phyloP scores from a whole-genome alignment of 2,329 filamentous ascomycete species.

The Aquanectria penicillioides region DNA sequence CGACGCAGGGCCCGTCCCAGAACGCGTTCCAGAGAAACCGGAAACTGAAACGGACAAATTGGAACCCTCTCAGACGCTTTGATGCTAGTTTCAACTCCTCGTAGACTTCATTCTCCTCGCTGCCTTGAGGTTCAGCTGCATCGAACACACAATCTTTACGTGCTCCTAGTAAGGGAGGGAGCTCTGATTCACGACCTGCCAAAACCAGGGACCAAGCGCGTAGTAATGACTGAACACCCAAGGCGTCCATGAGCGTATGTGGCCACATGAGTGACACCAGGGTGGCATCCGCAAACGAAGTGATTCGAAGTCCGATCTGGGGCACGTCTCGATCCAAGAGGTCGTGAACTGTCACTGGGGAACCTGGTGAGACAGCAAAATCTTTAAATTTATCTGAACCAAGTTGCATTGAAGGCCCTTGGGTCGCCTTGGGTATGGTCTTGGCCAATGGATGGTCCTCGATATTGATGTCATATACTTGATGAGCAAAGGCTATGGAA shows the following conservation, averaged over 20 bases:
- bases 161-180: slow-evolving; percentile 38
- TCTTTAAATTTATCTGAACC: neutral
- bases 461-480: neutral
- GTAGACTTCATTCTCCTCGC: slow-evolving; percentile 17
- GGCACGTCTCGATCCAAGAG: slow-evolving; percentile 54
- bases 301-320: slow-evolving; percentile 57
- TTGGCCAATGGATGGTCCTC: neutral
- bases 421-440: neutral
- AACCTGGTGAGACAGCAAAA: neutral
- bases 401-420: neutral
- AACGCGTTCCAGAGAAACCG: slow-evolving; percentile 46
- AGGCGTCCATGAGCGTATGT: slow-evolving; percentile 58
- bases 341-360: slow-evolving; percentile 46
- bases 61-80: neutral
- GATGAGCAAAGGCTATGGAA: neutral
- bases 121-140: neutral
- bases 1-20: slow-evolving; percentile 45
- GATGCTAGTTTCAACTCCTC: slow-evolving; percentile 40
- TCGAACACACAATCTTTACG: neutral
- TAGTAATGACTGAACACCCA: slow-evolving; percentile 54
- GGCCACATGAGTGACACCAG: slow-evolving; percentile 56
- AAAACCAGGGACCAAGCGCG: slow-evolving; percentile 57
- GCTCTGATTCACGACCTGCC: slow-evolving; percentile 51
- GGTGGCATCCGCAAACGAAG: slow-evolving; percentile 59
- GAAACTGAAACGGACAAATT: neutral